Conservation (phyloP, 495 filamentous ascomycete genomes). For the Penicillium paradoxum region DNA sequence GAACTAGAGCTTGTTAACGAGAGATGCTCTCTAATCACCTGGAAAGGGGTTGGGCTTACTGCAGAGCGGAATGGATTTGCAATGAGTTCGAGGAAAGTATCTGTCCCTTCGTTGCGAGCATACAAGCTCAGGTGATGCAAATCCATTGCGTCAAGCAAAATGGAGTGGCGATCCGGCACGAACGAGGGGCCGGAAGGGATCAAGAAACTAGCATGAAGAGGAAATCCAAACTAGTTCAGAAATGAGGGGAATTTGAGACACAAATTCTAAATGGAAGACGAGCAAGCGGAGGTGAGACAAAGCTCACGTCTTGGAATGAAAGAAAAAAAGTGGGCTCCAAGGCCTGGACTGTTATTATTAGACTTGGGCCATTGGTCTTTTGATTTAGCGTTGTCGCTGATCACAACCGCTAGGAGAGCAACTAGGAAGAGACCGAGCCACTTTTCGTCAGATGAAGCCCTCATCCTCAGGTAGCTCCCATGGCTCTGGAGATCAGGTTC, state of each 20-base stretch:
- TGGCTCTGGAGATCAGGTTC: neutral
- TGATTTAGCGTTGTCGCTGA: neutral
- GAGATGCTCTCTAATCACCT: neutral
- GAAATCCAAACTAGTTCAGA: neutral
- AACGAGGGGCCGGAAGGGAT: conserved; percentile 8
- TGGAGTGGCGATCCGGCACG: conserved; percentile 23
- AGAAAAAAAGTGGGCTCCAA: neutral
- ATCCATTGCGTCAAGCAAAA: conserved; percentile 26
- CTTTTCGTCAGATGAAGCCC: neutral
- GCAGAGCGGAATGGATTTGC: conserved; percentile 44
- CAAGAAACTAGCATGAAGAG: conserved; percentile 1
- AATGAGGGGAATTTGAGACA: neutral
- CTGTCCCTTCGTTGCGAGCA: conserved; percentile 17
- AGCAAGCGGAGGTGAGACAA: conserved; percentile 1
- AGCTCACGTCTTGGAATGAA: neutral
- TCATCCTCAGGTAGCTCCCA: neutral
- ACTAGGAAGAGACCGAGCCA: neutral
- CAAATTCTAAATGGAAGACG: neutral
- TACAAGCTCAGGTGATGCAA: conserved; percentile 23
- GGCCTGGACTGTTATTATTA: conserved; percentile 5
- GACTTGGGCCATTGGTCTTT: neutral
- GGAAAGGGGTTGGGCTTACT: conserved; percentile 22
- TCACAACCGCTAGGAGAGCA: neutral
- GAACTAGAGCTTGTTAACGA: conserved; percentile 39
- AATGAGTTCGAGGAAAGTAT: conserved; percentile 45